Conservation (phyloP, 2,329 filamentous ascomycete genomes). For the Alternaria ventricosa region DNA sequence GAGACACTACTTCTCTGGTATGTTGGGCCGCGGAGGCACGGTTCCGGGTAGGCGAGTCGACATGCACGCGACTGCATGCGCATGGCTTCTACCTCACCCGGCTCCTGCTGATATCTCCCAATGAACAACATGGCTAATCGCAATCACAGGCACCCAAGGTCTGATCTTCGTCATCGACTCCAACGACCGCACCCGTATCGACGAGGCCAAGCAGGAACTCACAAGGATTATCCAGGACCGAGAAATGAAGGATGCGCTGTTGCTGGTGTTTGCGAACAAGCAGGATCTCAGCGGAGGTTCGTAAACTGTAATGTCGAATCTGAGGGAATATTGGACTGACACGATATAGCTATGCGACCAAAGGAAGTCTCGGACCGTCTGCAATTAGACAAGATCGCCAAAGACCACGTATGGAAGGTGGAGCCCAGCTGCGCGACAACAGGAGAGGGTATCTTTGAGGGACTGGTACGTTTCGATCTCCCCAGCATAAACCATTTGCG, state of each 20-base stretch:
- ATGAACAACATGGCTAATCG: slow-evolving; percentile 6
- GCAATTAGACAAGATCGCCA: slow-evolving; percentile 58
- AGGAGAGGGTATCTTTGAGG: slow-evolving; percentile 61
- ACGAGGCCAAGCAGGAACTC: slow-evolving; percentile 94
- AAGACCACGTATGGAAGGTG: slow-evolving; percentile 61
- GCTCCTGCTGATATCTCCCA: neutral
- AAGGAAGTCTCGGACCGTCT: slow-evolving; percentile 59
- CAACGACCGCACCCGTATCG: slow-evolving; percentile 97
- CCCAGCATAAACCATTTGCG: neutral
- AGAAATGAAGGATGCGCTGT: slow-evolving; percentile 94
- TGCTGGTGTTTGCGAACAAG: slow-evolving; percentile 99
- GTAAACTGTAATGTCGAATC: slow-evolving; percentile 53
- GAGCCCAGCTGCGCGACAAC: slow-evolving; percentile 62
- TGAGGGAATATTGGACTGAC: slow-evolving; percentile 16
- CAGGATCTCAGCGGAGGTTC: slow-evolving; percentile 89
- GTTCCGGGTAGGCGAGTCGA: slow-evolving; percentile 42
- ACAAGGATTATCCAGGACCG: slow-evolving; percentile 99
- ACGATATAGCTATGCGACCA: slow-evolving; percentile 54
- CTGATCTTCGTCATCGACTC: slow-evolving; percentile 99
- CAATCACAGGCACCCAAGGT: slow-evolving; percentile 77
- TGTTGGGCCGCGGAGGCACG: slow-evolving; percentile 32
- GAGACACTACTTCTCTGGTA: slow-evolving; percentile 98
- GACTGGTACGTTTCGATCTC: slow-evolving; percentile 45
- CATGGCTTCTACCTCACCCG: slow-evolving; percentile 6
- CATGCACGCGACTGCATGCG: slow-evolving; percentile 18